These are phyloP conservation scores for Aristolochia contorta DNA, from an alignment of 164 flowering plant genomes.

Conservation along the genomic window DNA sequence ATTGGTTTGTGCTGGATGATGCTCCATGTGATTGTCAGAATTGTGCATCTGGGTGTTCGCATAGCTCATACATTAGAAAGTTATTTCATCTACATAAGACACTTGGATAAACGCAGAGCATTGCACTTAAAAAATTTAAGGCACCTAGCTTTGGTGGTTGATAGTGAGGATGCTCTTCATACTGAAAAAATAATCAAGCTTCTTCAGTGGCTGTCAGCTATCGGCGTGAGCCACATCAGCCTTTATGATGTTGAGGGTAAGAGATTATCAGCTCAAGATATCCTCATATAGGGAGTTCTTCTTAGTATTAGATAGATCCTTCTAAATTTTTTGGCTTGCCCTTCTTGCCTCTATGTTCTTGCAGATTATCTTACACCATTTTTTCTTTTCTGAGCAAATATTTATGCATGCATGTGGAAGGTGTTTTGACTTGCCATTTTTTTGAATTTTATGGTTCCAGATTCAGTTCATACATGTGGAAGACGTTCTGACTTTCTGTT, in stretches of 20 bases:
- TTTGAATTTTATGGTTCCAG: not conserved
- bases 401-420: not conserved
- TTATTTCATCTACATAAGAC: constrained; percentile 41
- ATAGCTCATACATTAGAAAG: constrained; percentile 30
- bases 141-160: constrained; percentile 73
- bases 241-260: constrained; percentile 83
- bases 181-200: constrained; percentile 47
- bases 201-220: constrained; percentile 45
- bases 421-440: not conserved
- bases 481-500: not conserved
- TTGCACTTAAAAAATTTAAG: constrained; percentile 40
- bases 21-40: constrained; percentile 39
- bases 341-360: too few species aligned
- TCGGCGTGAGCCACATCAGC: constrained; percentile 65
- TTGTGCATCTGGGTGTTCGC: constrained; percentile 26
- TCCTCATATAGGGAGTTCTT: not conserved
- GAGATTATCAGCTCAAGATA: not conserved
- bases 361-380: too few species aligned
- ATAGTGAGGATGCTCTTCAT: constrained; percentile 69
- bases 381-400: not conserved
- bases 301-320: too few species aligned
- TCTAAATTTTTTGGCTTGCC: too few species aligned
- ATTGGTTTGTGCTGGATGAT: constrained; percentile 42
- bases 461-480: not conserved
- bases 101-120: constrained; percentile 26